Percentiles rank a stretch among this genome's conserved stretches.
Evolutionary conservation across 2,329 filamentous ascomycete species (phyloP).

Genomic region (Fusarium sp.): DNA sequence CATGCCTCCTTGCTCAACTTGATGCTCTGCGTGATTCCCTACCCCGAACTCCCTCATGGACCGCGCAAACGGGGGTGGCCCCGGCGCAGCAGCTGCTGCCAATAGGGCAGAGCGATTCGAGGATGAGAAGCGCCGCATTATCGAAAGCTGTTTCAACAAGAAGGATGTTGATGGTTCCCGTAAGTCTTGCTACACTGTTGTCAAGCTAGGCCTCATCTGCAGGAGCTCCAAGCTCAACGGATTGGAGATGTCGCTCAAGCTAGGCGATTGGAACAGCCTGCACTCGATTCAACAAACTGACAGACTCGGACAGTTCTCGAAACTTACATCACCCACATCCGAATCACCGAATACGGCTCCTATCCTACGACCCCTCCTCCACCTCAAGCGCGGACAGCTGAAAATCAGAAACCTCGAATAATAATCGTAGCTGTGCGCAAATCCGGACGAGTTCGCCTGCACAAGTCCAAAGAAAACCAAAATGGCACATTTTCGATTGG

Average conservation of each 20-base stretch:
- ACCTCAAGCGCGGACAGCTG: constrained; percentile 74
- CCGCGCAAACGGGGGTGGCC: constrained; percentile 55
- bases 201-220: constrained; percentile 7
- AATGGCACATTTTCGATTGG: constrained; percentile 97
- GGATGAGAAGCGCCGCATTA: constrained; percentile 94
- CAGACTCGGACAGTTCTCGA: constrained; percentile 63
- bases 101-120: constrained; percentile 85
- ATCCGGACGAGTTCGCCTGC: constrained; percentile 91
- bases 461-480: constrained; percentile 95
- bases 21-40: constrained; percentile 43
- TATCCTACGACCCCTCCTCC: constrained; percentile 88
- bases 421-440: constrained; percentile 95
- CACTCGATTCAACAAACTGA: constrained; percentile 10
- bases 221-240: not conserved
- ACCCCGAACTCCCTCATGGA: constrained; percentile 51
- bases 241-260: not conserved
- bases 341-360: constrained; percentile 86
- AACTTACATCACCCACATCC: constrained; percentile 98
- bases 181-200: constrained; percentile 62
- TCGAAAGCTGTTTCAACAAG: constrained; percentile 94
- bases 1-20: constrained; percentile 47
- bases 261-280: not conserved
- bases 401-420: constrained; percentile 86
- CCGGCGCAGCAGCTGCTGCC: constrained; percentile 51
- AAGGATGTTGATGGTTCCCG: constrained; percentile 86